A percentile compares a stretch with the other conserved stretches of the same genome.
Evolutionary conservation across 2,329 filamentous ascomycete genomes (phyloP).

Genomic region (Davidsoniella neocaledoniae): DNA sequence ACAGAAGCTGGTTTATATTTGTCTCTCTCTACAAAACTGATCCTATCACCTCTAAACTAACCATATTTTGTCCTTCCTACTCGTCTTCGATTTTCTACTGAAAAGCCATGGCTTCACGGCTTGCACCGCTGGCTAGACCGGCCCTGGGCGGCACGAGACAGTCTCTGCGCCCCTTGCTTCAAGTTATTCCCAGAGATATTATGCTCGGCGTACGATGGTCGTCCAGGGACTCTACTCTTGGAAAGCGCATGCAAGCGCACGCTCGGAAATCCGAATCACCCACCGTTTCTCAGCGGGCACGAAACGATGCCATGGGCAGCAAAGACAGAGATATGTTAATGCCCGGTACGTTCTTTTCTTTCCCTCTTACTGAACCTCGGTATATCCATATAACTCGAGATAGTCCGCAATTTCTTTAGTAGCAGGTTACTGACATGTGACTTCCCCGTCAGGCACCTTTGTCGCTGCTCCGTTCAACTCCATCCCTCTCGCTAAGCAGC

Average conservation of each 20-base stretch:
- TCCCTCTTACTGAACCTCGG: too few relatives aligned
- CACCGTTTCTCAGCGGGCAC: not conserved
- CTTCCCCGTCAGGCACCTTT: slow-evolving; percentile 27
- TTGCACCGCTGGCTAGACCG: slow-evolving; percentile 2
- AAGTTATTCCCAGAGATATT: too few relatives aligned
- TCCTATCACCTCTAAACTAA: too few relatives aligned
- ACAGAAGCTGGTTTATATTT: not conserved
- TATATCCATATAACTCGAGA: too few relatives aligned
- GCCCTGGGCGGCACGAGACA: not conserved
- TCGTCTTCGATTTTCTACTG: not conserved
- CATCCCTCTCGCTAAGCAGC: slow-evolving; percentile 18
- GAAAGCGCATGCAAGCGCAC: slow-evolving; percentile 6
- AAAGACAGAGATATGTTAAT: slow-evolving; percentile 11
- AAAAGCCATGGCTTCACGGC: slow-evolving; percentile 4
- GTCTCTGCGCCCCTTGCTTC: too few relatives aligned
- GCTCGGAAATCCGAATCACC: slow-evolving; percentile 7
- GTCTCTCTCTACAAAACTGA: too few relatives aligned
- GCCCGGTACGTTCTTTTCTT: slow-evolving; percentile 1
- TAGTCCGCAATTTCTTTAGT: too few relatives aligned
- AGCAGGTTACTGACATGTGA: too few relatives aligned
- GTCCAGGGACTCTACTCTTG: not conserved
- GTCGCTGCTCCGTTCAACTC: slow-evolving; percentile 23
- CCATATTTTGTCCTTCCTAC: not conserved
- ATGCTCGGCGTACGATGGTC: slow-evolving; percentile 1
- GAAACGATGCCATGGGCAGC: not conserved